Percentiles rank a stretch among this genome's conserved stretches.
Evolutionary conservation across 371 early-diverging fungal genomes (phyloP).

Genomic region (Mortierella sp.): DNA sequence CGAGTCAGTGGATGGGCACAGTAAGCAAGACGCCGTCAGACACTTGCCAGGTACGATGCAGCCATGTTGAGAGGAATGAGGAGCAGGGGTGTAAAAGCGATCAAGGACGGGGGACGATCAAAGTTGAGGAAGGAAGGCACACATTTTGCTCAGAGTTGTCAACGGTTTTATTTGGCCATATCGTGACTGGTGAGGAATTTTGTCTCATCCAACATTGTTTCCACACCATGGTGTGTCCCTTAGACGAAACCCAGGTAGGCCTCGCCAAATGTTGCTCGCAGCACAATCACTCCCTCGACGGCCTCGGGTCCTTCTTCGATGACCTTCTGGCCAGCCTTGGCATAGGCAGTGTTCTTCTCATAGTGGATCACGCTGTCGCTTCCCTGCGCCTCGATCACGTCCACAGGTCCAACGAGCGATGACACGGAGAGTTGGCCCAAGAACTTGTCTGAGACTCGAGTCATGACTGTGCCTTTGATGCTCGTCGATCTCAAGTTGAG

Average conservation of each 20-base stretch:
- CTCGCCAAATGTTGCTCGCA: slow-evolving; percentile 9
- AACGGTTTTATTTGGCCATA: too few relatives aligned
- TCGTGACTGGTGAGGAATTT: too few relatives aligned
- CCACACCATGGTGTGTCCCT: neutral
- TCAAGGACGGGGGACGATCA: neutral
- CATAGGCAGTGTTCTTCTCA: slow-evolving; percentile 7
- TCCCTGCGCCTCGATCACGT: slow-evolving; percentile 9
- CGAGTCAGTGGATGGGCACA: neutral
- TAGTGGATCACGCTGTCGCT: slow-evolving; percentile 29
- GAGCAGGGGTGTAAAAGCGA: neutral
- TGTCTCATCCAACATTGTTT: too few relatives aligned
- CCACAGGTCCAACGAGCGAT: slow-evolving; percentile 10
- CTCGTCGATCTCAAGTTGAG: slow-evolving; percentile 6
- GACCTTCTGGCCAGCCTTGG: slow-evolving; percentile 29
- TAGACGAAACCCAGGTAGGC: slow-evolving; percentile 29
- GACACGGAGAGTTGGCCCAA: slow-evolving; percentile 21
- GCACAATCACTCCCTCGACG: neutral
- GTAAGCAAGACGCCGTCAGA: neutral
- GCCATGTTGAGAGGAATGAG: slow-evolving; percentile 13
- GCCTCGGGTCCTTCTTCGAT: slow-evolving; percentile 8
- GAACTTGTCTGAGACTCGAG: slow-evolving; percentile 33
- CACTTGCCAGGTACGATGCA: slow-evolving; percentile 32
- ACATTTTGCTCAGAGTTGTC: neutral
- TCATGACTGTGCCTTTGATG: slow-evolving; percentile 8
- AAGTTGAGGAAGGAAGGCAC: too few relatives aligned